These are phyloP conservation scores for Decorospora gaudefroyi DNA, from an alignment of 2,329 filamentous ascomycete genomes.

Conservation along the genomic window DNA sequence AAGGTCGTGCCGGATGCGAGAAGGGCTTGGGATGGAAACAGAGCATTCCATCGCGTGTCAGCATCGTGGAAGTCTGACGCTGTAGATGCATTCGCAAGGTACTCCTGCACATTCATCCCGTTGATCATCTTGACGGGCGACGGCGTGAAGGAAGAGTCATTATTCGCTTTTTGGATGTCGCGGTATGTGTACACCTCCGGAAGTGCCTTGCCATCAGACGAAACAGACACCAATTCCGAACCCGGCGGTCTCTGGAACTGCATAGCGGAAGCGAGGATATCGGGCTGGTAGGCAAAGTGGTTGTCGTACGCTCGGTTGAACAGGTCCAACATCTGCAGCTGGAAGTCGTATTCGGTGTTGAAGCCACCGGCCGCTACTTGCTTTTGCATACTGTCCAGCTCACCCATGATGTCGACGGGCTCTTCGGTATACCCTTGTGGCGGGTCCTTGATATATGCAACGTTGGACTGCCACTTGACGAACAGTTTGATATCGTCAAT, in stretches of 20 bases:
- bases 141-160: conserved; percentile 37
- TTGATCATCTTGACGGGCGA: conserved; percentile 49
- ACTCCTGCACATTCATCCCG: conserved; percentile 41
- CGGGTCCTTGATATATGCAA: conserved; percentile 48
- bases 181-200: conserved; percentile 46
- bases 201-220: conserved; percentile 41
- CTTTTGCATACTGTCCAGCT: conserved; percentile 43
- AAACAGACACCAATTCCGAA: conserved; percentile 43
- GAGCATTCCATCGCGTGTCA: conserved; percentile 49
- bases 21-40: conserved; percentile 45
- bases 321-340: conserved; percentile 43
- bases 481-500: conserved; percentile 45
- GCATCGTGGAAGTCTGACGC: conserved; percentile 47
- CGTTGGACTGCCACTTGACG: conserved; percentile 48
- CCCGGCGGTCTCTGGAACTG: conserved; percentile 42
- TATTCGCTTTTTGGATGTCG: conserved; percentile 36
- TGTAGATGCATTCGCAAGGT: conserved; percentile 40
- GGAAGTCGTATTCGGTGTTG: conserved; percentile 50
- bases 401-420: conserved; percentile 47
- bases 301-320: conserved; percentile 49
- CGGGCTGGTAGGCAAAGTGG: conserved; percentile 47
- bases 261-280: conserved; percentile 46
- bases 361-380: conserved; percentile 39
- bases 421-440: conserved; percentile 46
- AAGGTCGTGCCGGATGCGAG: conserved; percentile 36